These are phyloP conservation scores for Fusarium buxicola DNA, from an alignment of 2,329 filamentous ascomycete genomes.

Conservation along the genomic window DNA sequence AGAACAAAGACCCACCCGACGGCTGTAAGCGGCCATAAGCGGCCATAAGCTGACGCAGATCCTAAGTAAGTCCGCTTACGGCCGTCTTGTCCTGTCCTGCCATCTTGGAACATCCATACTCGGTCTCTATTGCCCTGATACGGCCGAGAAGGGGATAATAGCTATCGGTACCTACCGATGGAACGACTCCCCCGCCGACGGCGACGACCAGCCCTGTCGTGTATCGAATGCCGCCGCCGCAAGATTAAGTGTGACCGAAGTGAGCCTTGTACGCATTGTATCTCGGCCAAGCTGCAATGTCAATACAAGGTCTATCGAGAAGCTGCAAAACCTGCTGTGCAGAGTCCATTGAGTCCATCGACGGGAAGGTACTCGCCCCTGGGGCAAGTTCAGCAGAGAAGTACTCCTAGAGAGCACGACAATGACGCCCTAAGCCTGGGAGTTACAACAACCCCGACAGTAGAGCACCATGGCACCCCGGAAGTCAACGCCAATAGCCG, in stretches of 20 bases:
- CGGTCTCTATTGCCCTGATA: too few relatives aligned
- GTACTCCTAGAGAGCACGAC: background rate
- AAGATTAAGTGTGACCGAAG: background rate
- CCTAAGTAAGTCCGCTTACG: too few relatives aligned
- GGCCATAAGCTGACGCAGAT: too few relatives aligned
- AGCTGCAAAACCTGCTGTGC: background rate
- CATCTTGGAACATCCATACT: too few relatives aligned
- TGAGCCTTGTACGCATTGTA: constrained; percentile 4
- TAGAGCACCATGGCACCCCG: background rate
- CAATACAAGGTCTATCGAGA: constrained; percentile 3
- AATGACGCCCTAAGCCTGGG: background rate
- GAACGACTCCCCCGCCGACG: too few relatives aligned
- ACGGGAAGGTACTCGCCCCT: background rate
- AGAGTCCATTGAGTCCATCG: background rate
- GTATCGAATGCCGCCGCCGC: too few relatives aligned
- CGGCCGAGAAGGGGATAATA: too few relatives aligned
- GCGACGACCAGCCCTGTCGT: too few relatives aligned
- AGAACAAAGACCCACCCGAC: too few relatives aligned
- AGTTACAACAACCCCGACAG: background rate
- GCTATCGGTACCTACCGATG: too few relatives aligned
- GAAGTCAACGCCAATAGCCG: background rate
- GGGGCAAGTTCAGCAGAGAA: background rate
- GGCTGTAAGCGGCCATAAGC: too few relatives aligned
- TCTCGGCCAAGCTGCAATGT: constrained; percentile 1
- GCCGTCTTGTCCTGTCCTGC: too few relatives aligned